phyloP scores from a whole-genome alignment of 495 filamentous ascomycete genomes.

The Hypomontagnella monticulosa region DNA sequence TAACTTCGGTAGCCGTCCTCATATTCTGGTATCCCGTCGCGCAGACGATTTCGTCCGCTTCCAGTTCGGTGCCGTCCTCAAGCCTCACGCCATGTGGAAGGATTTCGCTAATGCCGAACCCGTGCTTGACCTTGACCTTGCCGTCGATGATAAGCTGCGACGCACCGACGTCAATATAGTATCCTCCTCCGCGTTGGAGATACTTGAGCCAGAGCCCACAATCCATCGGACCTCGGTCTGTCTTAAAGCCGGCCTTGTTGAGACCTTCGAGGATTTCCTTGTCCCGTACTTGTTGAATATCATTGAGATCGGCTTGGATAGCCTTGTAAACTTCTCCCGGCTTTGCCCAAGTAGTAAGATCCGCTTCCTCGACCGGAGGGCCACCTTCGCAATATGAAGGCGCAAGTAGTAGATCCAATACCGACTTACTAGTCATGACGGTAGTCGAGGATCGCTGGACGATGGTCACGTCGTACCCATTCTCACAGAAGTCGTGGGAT shows the following conservation, averaged over 20 bases:
- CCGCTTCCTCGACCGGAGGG: conserved; percentile 69
- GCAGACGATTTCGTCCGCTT: conserved; percentile 83
- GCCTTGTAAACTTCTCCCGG: conserved; percentile 69
- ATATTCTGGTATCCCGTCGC: conserved; percentile 89
- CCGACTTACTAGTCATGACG: conserved; percentile 66
- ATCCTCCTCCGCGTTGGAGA: conserved; percentile 76
- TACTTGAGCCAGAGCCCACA: conserved; percentile 79
- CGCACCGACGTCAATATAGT: conserved; percentile 85
- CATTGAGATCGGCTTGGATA: conserved; percentile 61
- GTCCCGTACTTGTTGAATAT: conserved; percentile 60
- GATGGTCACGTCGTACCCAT: conserved; percentile 85
- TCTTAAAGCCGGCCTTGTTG: conserved; percentile 70
- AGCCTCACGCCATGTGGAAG: conserved; percentile 69
- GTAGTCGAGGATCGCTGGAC: conserved; percentile 80
- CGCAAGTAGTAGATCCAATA: conserved; percentile 60
- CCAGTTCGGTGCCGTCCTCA: conserved; percentile 70
- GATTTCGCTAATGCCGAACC: conserved; percentile 70
- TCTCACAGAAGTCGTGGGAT: conserved; percentile 81
- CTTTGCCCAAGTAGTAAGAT: conserved; percentile 64
- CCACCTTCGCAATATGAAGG: conserved; percentile 71
- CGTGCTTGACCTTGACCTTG: conserved; percentile 79
- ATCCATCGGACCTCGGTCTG: conserved; percentile 72
- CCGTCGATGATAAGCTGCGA: conserved; percentile 77
- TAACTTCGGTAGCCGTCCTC: conserved; percentile 65
- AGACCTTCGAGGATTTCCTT: conserved; percentile 67